Conservation (phyloP, 2,329 filamentous ascomycete species). For the Cladorrhinum sp. region DNA sequence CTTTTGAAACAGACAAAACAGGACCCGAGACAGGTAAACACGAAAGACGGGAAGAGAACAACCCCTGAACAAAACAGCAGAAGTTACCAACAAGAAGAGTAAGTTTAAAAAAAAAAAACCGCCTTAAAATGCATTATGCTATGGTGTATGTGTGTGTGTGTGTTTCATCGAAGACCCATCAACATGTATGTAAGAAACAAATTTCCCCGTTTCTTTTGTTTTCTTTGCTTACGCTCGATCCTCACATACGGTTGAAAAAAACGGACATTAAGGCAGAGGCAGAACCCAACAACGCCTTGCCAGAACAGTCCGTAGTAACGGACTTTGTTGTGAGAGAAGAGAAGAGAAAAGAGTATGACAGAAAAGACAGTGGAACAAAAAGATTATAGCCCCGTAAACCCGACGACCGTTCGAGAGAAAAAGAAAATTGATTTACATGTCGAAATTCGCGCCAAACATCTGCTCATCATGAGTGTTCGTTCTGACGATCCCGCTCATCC, state of each 20-base stretch:
- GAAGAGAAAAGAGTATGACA: conserved; percentile 9
- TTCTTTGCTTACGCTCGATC: conserved; percentile 15
- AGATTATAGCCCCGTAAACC: background rate
- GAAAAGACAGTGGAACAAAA: conserved; percentile 7
- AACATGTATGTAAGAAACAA: conserved; percentile 13
- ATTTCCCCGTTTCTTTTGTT: conserved; percentile 24
- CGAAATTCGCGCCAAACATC: conserved; percentile 63
- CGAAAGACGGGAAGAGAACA: background rate
- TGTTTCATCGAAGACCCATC: conserved; percentile 21
- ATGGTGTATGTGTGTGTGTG: conserved; percentile 19
- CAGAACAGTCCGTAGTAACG: background rate
- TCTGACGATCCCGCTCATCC: conserved; percentile 63
- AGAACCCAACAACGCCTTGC: background rate
- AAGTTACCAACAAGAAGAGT: background rate
- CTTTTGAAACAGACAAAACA: no score
- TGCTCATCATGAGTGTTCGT: conserved; percentile 58
- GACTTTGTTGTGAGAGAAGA: background rate
- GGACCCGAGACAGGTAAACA: no score
- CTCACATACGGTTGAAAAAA: background rate
- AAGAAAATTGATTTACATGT: conserved; percentile 47
- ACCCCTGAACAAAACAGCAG: background rate
- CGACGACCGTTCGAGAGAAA: background rate
- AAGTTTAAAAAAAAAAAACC: conserved; percentile 18
- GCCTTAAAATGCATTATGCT: conserved; percentile 30
- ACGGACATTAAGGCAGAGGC: background rate